These are phyloP conservation scores for Microbotryomycetes sp. DNA, from an alignment of 1,284 basidiomycete genomes.

Conservation along the genomic window DNA sequence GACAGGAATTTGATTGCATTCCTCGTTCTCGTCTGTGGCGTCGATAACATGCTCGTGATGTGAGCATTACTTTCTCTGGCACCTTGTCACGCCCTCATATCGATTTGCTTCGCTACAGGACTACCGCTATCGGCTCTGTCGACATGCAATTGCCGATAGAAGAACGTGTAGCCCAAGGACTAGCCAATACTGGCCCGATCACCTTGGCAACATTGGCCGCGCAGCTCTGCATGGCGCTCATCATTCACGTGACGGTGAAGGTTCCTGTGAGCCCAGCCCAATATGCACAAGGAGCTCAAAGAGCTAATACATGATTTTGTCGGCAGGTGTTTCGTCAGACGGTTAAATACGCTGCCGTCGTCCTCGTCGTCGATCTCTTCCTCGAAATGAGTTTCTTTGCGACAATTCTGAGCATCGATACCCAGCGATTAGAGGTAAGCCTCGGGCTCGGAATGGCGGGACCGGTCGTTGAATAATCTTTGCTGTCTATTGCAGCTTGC, in stretches of 20 bases:
- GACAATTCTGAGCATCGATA: slow-evolving; percentile 81
- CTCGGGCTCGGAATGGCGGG: slow-evolving; percentile 6
- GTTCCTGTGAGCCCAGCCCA: slow-evolving; percentile 11
- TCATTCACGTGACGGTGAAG: slow-evolving; percentile 60
- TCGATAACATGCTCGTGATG: slow-evolving; percentile 91
- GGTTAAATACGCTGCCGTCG: slow-evolving; percentile 86
- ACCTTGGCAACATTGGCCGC: slow-evolving; percentile 86
- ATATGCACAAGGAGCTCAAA: slow-evolving; percentile 42
- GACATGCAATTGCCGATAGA: slow-evolving; percentile 85
- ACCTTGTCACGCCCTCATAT: slow-evolving; percentile 2
- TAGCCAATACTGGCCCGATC: slow-evolving; percentile 78
- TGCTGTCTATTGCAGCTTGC: slow-evolving; percentile 53
- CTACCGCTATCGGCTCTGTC: slow-evolving; percentile 82
- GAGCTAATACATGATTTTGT: neutral
- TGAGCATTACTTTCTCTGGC: slow-evolving; percentile 37
- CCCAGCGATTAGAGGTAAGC: slow-evolving; percentile 74
- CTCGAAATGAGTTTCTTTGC: slow-evolving; percentile 87
- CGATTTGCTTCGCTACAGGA: slow-evolving; percentile 37
- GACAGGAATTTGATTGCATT: slow-evolving; percentile 66
- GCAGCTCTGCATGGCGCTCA: slow-evolving; percentile 69
- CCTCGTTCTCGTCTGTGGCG: slow-evolving; percentile 89
- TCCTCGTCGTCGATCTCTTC: slow-evolving; percentile 93
- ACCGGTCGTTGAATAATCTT: neutral
- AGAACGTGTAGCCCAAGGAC: slow-evolving; percentile 80
- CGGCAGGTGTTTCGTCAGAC: slow-evolving; percentile 76